Evolutionary conservation across 1,284 basidiomycete genomes (phyloP).

Genomic region (Ceratobasidium sp.): DNA sequence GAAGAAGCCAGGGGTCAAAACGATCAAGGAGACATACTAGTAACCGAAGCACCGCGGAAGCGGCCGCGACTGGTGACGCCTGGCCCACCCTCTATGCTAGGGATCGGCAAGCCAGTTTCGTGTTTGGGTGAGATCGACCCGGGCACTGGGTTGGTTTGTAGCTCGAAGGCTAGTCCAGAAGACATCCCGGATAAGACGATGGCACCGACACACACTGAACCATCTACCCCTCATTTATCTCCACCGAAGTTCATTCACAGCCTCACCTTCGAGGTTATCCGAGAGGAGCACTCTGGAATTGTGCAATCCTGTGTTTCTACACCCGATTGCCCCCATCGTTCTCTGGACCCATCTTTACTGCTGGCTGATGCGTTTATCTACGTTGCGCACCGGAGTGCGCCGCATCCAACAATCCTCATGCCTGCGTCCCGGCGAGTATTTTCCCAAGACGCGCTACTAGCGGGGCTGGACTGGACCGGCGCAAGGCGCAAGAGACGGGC

Average conservation of each 20-base stretch:
- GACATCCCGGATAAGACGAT: background rate
- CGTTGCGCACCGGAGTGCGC: constrained; percentile 5
- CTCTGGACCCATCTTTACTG: background rate
- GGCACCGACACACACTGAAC: too few species aligned
- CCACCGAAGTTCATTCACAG: background rate
- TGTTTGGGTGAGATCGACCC: background rate
- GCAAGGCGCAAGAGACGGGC: constrained; percentile 3
- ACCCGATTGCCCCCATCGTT: background rate
- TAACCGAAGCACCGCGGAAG: background rate
- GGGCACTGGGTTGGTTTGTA: background rate
- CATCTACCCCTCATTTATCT: background rate
- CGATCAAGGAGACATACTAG: background rate
- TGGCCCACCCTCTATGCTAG: background rate
- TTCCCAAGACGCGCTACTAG: background rate
- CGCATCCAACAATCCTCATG: background rate
- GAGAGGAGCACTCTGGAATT: too few species aligned
- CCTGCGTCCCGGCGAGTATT: background rate
- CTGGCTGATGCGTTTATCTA: constrained; percentile 15
- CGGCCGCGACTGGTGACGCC: background rate
- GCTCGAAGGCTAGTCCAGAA: background rate
- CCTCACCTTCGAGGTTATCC: background rate
- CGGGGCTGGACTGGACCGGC: constrained; percentile 4
- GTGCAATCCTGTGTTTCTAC: too few species aligned
- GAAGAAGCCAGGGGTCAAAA: background rate
- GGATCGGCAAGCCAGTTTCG: too few species aligned